Conservation (phyloP, 2,329 filamentous ascomycete genomes). For the Trichoderma semiorbis region DNA sequence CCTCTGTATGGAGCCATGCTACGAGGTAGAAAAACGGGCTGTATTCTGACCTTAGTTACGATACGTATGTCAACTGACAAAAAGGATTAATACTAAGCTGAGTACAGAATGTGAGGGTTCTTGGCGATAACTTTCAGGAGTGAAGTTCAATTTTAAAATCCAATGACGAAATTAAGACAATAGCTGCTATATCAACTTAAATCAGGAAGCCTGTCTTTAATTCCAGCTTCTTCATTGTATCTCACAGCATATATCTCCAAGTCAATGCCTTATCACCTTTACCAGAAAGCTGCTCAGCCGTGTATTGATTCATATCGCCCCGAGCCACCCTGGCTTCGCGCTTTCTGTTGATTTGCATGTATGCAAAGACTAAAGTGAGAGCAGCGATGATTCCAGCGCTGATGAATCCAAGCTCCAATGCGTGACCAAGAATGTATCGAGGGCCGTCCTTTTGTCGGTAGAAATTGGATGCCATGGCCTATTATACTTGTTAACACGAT, state of each 20-base stretch:
- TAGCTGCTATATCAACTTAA: not conserved
- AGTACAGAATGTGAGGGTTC: not conserved
- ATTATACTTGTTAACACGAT: not conserved
- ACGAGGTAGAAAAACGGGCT: not conserved
- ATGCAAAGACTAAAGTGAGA: slow-evolving; percentile 39
- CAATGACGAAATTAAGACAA: not conserved
- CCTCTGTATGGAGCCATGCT: not conserved
- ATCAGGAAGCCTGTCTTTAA: not conserved
- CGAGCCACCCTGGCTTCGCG: not conserved
- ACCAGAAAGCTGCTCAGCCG: not conserved
- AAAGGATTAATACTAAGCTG: not conserved
- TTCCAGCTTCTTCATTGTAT: not conserved
- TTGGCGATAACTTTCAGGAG: not conserved
- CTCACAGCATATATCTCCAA: not conserved
- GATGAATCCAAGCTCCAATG: slow-evolving; percentile 49
- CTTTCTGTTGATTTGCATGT: not conserved
- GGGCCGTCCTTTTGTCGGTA: slow-evolving; percentile 54
- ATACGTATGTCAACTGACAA: too few relatives aligned
- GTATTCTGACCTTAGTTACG: not conserved
- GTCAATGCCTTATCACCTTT: not conserved
- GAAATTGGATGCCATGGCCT: slow-evolving; percentile 69
- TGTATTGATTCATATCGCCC: not conserved
- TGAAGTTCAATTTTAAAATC: not conserved
- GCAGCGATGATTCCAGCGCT: slow-evolving; percentile 43
- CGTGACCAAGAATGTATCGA: slow-evolving; percentile 49